A percentile compares a stretch with the other conserved stretches of the same genome.
These are phyloP conservation scores for Echeveria elegans DNA, from an alignment of 164 flowering plant species.

Conservation along the genomic window DNA sequence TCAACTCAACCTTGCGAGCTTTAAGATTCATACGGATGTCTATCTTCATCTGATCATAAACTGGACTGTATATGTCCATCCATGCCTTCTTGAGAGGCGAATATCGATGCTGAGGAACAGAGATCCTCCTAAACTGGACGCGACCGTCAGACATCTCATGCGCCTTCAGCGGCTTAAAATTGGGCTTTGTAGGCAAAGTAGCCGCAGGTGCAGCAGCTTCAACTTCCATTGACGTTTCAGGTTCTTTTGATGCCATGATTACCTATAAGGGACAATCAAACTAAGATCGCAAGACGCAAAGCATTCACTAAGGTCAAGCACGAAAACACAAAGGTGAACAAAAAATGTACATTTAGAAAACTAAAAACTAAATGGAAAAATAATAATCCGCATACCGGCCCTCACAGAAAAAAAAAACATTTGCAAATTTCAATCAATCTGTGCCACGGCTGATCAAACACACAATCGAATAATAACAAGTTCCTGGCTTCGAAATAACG, in stretches of 20 bases:
- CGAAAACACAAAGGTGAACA: no score
- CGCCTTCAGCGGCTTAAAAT: not conserved
- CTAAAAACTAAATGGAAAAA: no score
- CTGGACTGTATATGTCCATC: not conserved
- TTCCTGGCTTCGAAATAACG: no score
- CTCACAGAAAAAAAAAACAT: no score
- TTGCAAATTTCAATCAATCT: no score
- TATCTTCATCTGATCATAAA: not conserved
- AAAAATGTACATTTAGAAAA: no score
- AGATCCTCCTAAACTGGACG: not conserved
- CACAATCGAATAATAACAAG: no score
- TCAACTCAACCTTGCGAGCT: not conserved
- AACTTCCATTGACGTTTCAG: not conserved
- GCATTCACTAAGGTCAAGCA: no score
- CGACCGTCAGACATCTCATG: not conserved
- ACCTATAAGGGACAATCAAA: no score
- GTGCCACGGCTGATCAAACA: no score
- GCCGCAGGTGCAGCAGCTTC: not conserved
- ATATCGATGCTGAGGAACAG: not conserved
- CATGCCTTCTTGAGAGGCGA: not conserved
- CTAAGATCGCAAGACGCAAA: no score
- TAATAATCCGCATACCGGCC: no score
- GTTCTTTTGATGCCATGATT: not conserved
- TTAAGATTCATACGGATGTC: not conserved
- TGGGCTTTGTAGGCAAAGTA: not conserved